phyloP scores from a whole-genome alignment of 768 basidiomycete species.

The Mycena floridula region DNA sequence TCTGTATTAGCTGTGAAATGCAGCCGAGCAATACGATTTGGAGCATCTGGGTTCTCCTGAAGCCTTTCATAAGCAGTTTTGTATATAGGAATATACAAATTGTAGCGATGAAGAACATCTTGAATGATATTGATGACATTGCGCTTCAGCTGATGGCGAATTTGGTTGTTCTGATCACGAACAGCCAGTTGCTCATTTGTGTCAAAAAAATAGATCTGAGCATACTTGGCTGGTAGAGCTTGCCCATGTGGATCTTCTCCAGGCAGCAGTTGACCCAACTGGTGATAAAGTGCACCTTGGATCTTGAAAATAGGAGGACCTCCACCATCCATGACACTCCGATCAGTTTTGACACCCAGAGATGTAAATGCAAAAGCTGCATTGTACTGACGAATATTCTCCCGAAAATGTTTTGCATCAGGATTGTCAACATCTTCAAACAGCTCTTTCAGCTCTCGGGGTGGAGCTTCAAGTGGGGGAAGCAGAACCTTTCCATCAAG shows the following conservation, averaged over 20 bases:
- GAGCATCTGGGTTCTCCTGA: not conserved
- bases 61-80: slow-evolving; percentile 16
- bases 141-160: too few relatives aligned
- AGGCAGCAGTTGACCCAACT: slow-evolving; percentile 13
- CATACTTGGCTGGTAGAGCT: slow-evolving; percentile 18
- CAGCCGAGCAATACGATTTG: slow-evolving; percentile 2
- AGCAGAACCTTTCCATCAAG: slow-evolving; percentile 18
- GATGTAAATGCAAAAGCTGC: slow-evolving; percentile 23
- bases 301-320: slow-evolving; percentile 23
- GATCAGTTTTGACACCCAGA: slow-evolving; percentile 20
- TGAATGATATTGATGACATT: slow-evolving; percentile 13
- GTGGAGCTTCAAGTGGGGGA: slow-evolving; percentile 8
- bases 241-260: slow-evolving; percentile 2
- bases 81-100: slow-evolving; percentile 13
- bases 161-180: slow-evolving; percentile 1
- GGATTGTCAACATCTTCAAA: slow-evolving; percentile 3
- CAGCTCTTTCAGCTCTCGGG: slow-evolving; percentile 2
- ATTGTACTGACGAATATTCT: slow-evolving; percentile 22
- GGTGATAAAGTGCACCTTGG: slow-evolving; percentile 25
- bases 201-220: slow-evolving; percentile 30
- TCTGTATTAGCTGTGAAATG: slow-evolving; percentile 17
- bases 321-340: slow-evolving; percentile 10
- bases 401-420: slow-evolving; percentile 19
- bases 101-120: not conserved
- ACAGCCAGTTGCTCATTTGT: slow-evolving; percentile 12